Base-by-base conservation (phyloP, 371 early-diverging fungal species). In the Zychaea mexicana region DNA sequence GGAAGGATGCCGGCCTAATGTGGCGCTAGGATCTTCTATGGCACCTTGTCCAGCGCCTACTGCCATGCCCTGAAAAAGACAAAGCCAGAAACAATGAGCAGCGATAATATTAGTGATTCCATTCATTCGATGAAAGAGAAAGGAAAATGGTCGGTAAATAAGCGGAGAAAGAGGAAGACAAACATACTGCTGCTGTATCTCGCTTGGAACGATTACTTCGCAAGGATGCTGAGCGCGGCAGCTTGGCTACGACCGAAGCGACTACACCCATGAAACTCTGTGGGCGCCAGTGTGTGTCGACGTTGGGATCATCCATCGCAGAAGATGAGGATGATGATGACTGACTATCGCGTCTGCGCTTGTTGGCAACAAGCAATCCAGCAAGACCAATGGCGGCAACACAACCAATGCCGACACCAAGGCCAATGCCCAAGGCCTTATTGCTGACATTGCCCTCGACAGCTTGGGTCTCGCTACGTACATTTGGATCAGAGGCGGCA, bases 251-350 rank as follows among this genome's bases (percentile, higher is more conserved):
- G 2, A 81, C 82, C 2, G 76, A 72, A 21, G 79, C 73, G 39
- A 81, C 75, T 0, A 75, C 79, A 36, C 74, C 76, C 79, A 81
- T 71, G 64, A 81, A 81, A 47, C 77, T 78, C 22, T 78, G 79
- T 26, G 82, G 74, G 28, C 79, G 62, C 82, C 82, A 81, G 17
- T 75, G 77, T 19, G 82, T 81, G 66, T 54, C 31, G 31, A 70
- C 65, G 24, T 58, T 59, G 19, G 42, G 31, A 10, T 67, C 64
- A 32, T 60, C 66, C n/a, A 31, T 42, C 21, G 13, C n/a, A n/a
- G n/a, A n/a, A n/a, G n/a, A 57, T 7, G 22, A 31, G 24, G 56
- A 61, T 5, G 64, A 52, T 24, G 55, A 45, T 26, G 26, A 10
- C 31, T 61, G 42, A 28, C 39, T 53, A 12, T 69, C 27, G 7